Evolutionary conservation across 2,329 filamentous ascomycete species (phyloP).

Genomic region (Teratosphaeria gauchensis): DNA sequence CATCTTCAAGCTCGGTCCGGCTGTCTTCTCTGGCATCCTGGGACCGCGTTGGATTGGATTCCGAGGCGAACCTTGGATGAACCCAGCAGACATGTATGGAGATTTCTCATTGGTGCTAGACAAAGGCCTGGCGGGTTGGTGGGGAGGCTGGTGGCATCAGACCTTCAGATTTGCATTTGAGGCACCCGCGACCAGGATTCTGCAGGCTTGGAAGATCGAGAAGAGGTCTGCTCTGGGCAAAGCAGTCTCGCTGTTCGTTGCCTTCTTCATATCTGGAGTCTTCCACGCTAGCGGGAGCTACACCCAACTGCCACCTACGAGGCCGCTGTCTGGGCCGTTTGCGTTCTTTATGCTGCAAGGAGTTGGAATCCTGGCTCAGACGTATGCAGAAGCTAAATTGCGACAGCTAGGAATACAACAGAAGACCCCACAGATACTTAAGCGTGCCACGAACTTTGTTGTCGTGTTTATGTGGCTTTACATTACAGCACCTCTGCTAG

Average conservation of each 20-base stretch:
- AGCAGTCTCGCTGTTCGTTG: conserved; percentile 37
- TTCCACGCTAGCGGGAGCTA: conserved; percentile 64
- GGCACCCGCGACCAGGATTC: conserved; percentile 46
- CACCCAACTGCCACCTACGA: conserved; percentile 53
- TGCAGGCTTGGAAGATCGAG: conserved; percentile 21
- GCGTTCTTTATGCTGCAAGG: conserved; percentile 66
- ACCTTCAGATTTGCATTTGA: conserved; percentile 67
- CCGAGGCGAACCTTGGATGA: conserved; percentile 51
- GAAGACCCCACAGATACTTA: conserved; percentile 36
- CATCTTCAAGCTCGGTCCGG: conserved; percentile 50
- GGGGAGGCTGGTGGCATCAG: conserved; percentile 88
- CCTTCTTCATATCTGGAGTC: conserved; percentile 57
- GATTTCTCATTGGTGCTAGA: conserved; percentile 47
- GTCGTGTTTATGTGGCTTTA: conserved; percentile 61
- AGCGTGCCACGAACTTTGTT: conserved; percentile 49
- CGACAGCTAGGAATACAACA: conserved; percentile 20
- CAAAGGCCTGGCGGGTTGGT: conserved; percentile 67
- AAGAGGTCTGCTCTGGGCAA: conserved; percentile 28
- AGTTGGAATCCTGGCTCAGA: conserved; percentile 55
- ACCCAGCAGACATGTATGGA: conserved; percentile 47
- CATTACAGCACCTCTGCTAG: conserved; percentile 53
- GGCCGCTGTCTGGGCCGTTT: conserved; percentile 43
- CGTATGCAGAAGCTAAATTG: conserved; percentile 29
- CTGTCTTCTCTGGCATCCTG: conserved; percentile 51
- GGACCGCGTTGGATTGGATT: conserved; percentile 51